phyloP scores from a whole-genome alignment of 2,329 filamentous ascomycete species.

The Diaporthe eres region DNA sequence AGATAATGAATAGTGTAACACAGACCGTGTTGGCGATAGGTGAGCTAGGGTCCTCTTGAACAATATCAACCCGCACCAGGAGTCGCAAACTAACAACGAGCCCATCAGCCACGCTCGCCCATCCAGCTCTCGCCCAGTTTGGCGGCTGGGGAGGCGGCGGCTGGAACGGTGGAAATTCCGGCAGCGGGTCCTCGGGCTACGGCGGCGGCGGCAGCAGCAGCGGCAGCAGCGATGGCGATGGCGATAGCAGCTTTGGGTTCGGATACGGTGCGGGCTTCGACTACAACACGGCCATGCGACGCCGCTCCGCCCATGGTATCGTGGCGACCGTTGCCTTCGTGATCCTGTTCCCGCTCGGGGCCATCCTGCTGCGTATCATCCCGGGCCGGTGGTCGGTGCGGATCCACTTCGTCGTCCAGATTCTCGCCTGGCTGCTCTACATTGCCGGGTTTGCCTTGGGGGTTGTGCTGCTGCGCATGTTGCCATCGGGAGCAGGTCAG shows the following conservation, averaged over 20 bases:
- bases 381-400: slow-evolving; percentile 54
- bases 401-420: slow-evolving; percentile 57
- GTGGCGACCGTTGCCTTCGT: slow-evolving; percentile 43
- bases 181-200: not conserved
- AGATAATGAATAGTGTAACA: slow-evolving; percentile 9
- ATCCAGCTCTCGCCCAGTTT: slow-evolving; percentile 27
- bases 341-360: slow-evolving; percentile 44
- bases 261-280: not conserved
- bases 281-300: not conserved
- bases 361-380: slow-evolving; percentile 44
- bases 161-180: not conserved
- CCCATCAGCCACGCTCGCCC: not conserved
- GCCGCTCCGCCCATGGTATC: slow-evolving; percentile 41
- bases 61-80: too few species aligned
- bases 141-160: slow-evolving; percentile 29
- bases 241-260: not conserved
- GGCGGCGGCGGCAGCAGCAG: not conserved
- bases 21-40: slow-evolving; percentile 23
- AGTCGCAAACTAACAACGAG: not conserved
- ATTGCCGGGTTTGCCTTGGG: slow-evolving; percentile 58
- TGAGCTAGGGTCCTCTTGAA: not conserved
- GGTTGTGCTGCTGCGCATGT: slow-evolving; percentile 54
- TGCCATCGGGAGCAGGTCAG: slow-evolving; percentile 48
- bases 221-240: not conserved
- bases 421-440: slow-evolving; percentile 54